Conservation (phyloP, 352 stramenopile genomes). For the Poterioochromonas sp. region DNA sequence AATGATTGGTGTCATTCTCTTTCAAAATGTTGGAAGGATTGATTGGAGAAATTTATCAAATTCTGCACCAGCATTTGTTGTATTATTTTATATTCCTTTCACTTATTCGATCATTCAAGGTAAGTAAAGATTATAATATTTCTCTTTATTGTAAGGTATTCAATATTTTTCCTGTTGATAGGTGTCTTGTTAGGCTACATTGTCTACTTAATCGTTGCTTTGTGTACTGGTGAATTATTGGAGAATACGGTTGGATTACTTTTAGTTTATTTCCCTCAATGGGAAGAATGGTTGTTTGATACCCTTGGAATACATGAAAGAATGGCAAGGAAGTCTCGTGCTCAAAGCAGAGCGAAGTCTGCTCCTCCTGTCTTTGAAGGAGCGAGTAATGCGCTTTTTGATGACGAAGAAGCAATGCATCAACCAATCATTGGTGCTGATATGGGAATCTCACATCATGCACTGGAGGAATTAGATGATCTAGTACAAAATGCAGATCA, state of each 20-base stretch:
- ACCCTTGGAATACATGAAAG: no score
- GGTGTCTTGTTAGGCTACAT: conserved; percentile 32
- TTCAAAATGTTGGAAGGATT: conserved; percentile 48
- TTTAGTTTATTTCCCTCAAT: background rate
- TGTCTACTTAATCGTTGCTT: conserved; percentile 10
- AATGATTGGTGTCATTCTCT: conserved; percentile 58
- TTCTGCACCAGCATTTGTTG: conserved; percentile 57
- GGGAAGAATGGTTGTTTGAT: no score
- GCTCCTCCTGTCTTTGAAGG: no score
- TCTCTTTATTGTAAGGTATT: background rate
- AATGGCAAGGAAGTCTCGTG: no score
- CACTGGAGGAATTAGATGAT: no score
- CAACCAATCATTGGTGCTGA: no score
- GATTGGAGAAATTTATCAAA: conserved; percentile 54
- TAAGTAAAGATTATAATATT: background rate
- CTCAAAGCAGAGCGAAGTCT: no score
- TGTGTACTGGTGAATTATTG: conserved; percentile 21
- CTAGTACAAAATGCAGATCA: no score
- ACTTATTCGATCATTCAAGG: conserved; percentile 55
- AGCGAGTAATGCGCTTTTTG: no score
- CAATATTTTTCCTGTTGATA: background rate
- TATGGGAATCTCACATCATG: no score
- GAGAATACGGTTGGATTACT: conserved; percentile 1
- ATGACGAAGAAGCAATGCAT: no score
- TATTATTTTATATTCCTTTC: conserved; percentile 60